Evolutionary conservation across 2,329 filamentous ascomycete genomes (phyloP).

Genomic region (Phialophora tarda): DNA sequence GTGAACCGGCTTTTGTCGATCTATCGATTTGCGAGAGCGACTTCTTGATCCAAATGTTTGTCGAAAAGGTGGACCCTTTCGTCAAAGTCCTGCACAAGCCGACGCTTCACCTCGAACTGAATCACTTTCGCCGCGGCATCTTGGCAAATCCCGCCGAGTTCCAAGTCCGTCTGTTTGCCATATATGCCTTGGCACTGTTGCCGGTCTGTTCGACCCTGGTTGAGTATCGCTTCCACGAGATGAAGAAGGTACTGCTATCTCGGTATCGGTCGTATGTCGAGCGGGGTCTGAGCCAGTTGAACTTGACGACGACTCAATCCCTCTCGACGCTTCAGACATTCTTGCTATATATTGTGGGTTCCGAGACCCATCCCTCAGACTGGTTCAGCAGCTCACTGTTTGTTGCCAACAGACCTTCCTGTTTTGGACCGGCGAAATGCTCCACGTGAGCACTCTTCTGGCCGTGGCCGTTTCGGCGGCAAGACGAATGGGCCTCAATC

Average conservation of each 20-base stretch:
- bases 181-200: slow-evolving; percentile 20
- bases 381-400: background rate
- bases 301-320: slow-evolving; percentile 22
- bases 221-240: slow-evolving; percentile 21
- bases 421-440: slow-evolving; percentile 24
- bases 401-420: slow-evolving; percentile 9
- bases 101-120: slow-evolving; percentile 20
- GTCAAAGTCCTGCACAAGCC: slow-evolving; percentile 23
- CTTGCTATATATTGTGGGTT: slow-evolving; percentile 25
- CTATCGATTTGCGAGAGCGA: slow-evolving; percentile 12
- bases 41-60: slow-evolving; percentile 21
- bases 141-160: slow-evolving; percentile 5
- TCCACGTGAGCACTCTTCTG: slow-evolving; percentile 17
- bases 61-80: slow-evolving; percentile 25
- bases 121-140: slow-evolving; percentile 24
- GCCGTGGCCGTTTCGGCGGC: slow-evolving; percentile 36
- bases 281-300: slow-evolving; percentile 17
- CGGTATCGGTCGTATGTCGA: slow-evolving; percentile 17
- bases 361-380: background rate
- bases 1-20: slow-evolving; percentile 10
- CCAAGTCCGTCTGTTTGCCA: slow-evolving; percentile 10
- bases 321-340: slow-evolving; percentile 19
- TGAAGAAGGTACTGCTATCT: slow-evolving; percentile 13
- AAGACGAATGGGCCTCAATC: slow-evolving; percentile 44
- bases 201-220: slow-evolving; percentile 14